Percentiles rank a stretch among this genome's conserved stretches.
phyloP scores from a whole-genome alignment of 2,329 filamentous ascomycete genomes.

The Penicillium sp. region DNA sequence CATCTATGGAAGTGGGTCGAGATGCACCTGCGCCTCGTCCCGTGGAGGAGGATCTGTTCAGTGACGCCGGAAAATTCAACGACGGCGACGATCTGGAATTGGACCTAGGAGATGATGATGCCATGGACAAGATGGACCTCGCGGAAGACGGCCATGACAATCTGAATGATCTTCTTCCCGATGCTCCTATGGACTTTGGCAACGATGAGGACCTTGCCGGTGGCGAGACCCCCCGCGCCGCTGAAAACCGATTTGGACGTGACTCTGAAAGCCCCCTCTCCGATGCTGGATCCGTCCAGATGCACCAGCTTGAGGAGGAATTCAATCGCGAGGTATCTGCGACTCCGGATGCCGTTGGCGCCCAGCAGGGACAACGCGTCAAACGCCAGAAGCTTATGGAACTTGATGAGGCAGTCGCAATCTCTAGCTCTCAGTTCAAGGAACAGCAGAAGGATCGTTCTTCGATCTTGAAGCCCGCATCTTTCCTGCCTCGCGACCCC shows the following conservation, averaged over 20 bases:
- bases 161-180: slow-evolving; percentile 54
- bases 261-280: slow-evolving; percentile 69
- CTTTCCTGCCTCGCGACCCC: slow-evolving; percentile 82
- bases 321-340: slow-evolving; percentile 19
- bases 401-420: slow-evolving; percentile 75
- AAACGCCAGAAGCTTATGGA: slow-evolving; percentile 78
- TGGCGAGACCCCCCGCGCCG: slow-evolving; percentile 50
- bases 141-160: slow-evolving; percentile 48
- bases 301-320: slow-evolving; percentile 52
- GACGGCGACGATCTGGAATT: slow-evolving; percentile 52
- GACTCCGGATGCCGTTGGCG: slow-evolving; percentile 49
- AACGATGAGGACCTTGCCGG: slow-evolving; percentile 58
- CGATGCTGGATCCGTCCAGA: slow-evolving; percentile 63
- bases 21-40: slow-evolving; percentile 67
- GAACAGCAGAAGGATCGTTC: slow-evolving; percentile 81
- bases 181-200: slow-evolving; percentile 52
- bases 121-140: slow-evolving; percentile 38
- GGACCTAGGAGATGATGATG: slow-evolving; percentile 48
- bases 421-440: slow-evolving; percentile 74
- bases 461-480: slow-evolving; percentile 76
- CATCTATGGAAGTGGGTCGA: slow-evolving; percentile 84
- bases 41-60: slow-evolving; percentile 52
- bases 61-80: slow-evolving; percentile 62
- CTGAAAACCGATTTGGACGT: slow-evolving; percentile 50
- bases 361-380: slow-evolving; percentile 67